Evolutionary conservation across 164 flowering plant species (phyloP).

Genomic region (Umbellularia californica): DNA sequence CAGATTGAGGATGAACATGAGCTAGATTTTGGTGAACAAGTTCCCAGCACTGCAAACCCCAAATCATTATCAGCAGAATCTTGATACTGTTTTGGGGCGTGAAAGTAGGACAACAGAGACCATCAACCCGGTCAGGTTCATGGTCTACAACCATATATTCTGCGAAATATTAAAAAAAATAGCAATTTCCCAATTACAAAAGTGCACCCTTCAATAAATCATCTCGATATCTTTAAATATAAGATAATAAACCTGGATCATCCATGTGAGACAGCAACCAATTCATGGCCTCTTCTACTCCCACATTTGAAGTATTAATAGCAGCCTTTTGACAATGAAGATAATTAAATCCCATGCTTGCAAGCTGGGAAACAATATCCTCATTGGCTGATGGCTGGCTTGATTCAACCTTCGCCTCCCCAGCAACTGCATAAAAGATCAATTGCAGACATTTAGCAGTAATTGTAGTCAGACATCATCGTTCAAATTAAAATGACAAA

Average conservation of each 20-base stretch:
- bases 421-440: conserved; percentile 32
- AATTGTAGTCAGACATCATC: background rate
- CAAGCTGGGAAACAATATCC: conserved; percentile 82
- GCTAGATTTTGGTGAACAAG: no score
- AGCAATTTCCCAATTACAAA: background rate
- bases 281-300: conserved; percentile 97
- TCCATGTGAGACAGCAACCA: conserved; percentile 98
- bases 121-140: no score
- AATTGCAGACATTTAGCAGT: background rate
- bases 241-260: conserved; percentile 64
- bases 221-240: background rate
- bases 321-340: conserved; percentile 94
- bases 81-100: background rate
- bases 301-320: conserved; percentile 72
- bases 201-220: background rate
- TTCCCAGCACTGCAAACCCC: no score
- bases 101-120: background rate
- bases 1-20: no score
- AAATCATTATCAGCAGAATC: no score
- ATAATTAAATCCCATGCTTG: conserved; percentile 78
- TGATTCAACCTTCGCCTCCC: conserved; percentile 30
- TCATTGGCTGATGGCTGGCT: conserved; percentile 49
- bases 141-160: background rate
- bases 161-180: no score
- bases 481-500: background rate